Base-by-base conservation (phyloP, 129 eudicot genomes). In the Arctium lappa region DNA sequence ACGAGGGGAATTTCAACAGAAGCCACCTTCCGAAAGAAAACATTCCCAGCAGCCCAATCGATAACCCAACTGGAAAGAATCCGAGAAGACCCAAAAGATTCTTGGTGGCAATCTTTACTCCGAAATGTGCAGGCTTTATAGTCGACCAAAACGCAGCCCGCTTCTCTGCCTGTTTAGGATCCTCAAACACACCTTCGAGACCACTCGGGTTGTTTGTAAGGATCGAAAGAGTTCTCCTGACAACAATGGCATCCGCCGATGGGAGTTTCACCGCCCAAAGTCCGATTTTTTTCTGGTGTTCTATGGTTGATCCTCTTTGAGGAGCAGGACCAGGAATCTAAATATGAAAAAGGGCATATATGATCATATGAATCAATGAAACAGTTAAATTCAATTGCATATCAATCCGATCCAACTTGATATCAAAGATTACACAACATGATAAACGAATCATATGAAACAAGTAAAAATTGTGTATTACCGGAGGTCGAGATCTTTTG, bases 291-390 rank as follows among this genome's bases (percentile, higher is more conserved):
- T 95, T 86, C 75, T 91, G 95, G 88, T 93, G 90, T 75, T 93
- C 99, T 37, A 95, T 88, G 32, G 88, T 78, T 29, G 94, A 82
- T 69, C 99, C 99, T 84, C 90, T 93, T 13, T 87, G 65, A 77
- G 94, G 94, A 71, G 87, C 72, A 80, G 95, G 92, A n/a, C 99
- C 99, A 60, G 97, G 99, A 77, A 95, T 93, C 99, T 95, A 15
- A 15, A 63, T 12, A 27, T n/a, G 33, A 62, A 38, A 34, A 36
- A 11, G 9, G 18, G 27, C 27, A 22, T 22, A 22, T 22, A 22
- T 22, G 27, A 22, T 22, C 27, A 22, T 13, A 11, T 27, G 27
- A 39, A 81, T 42, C 18, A 75, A 30, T 46, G 5, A 63, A 22
- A 65, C 36, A 76, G 15, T 15, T 10, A 4, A 6, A 73, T 56